phyloP scores from a whole-genome alignment of 2,329 filamentous ascomycete species.

The Capronia americana region DNA sequence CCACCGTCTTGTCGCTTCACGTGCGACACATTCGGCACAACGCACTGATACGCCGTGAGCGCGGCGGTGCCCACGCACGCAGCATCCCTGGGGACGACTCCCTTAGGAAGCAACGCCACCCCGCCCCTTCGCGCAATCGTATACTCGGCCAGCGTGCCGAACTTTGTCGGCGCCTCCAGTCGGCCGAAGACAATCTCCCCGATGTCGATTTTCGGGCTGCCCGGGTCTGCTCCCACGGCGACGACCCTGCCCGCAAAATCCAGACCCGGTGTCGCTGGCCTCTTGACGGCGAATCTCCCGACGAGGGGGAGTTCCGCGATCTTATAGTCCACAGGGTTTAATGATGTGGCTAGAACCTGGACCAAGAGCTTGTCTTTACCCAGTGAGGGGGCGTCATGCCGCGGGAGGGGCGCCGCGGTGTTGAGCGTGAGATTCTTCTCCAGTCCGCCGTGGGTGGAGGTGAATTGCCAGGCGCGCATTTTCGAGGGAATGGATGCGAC shows the following conservation, averaged over 20 bases:
- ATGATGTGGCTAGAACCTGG: constrained; percentile 58
- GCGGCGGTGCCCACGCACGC: constrained; percentile 55
- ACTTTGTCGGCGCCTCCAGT: constrained; percentile 41
- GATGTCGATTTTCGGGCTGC: constrained; percentile 45
- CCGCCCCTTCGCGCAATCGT: constrained; percentile 45
- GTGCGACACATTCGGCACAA: constrained; percentile 53
- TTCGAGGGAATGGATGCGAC: constrained; percentile 41
- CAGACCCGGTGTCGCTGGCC: constrained; percentile 57
- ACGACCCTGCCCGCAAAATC: constrained; percentile 59
- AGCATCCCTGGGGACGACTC: constrained; percentile 51
- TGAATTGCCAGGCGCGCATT: constrained; percentile 68
- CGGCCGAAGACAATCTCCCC: constrained; percentile 58
- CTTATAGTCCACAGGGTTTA: constrained; percentile 73
- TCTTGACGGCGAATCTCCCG: constrained; percentile 48
- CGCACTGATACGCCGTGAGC: constrained; percentile 56
- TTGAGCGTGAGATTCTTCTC: constrained; percentile 61
- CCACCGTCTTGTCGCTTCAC: background rate
- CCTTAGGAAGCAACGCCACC: constrained; percentile 52
- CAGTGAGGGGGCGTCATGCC: constrained; percentile 38
- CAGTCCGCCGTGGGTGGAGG: constrained; percentile 52
- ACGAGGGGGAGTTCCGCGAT: constrained; percentile 59
- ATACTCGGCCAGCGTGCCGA: constrained; percentile 56
- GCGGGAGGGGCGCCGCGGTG: constrained; percentile 51
- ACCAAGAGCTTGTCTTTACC: constrained; percentile 60
- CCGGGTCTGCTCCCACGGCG: constrained; percentile 40